Evolutionary conservation across 2,329 filamentous ascomycete species (phyloP).

Genomic region (Gnomoniopsis sp.): DNA sequence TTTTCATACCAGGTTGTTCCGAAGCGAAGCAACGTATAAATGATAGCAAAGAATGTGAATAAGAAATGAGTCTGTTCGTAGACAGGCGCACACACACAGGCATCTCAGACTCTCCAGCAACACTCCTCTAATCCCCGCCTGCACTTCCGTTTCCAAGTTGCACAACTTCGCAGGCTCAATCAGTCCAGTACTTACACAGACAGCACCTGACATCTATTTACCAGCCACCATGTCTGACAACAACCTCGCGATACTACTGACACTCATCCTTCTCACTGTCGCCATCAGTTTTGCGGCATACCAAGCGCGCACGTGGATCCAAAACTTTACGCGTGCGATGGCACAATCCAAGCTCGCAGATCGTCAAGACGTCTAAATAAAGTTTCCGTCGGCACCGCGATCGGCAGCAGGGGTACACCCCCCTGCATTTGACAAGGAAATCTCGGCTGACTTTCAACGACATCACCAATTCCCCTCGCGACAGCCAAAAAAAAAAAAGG

Average conservation of each 20-base stretch:
- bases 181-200: too few relatives aligned
- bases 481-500: neutral
- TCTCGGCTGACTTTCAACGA: neutral
- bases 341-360: constrained; percentile 19
- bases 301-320: constrained; percentile 22
- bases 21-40: too few relatives aligned
- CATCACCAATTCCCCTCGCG: neutral
- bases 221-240: constrained; percentile 9
- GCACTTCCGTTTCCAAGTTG: too few relatives aligned
- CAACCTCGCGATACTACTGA: constrained; percentile 27
- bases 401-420: constrained; percentile 2
- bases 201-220: too few relatives aligned
- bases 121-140: too few relatives aligned
- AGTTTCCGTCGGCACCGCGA: neutral
- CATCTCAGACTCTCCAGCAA: too few relatives aligned
- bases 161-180: too few relatives aligned
- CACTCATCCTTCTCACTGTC: constrained; percentile 25
- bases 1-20: too few relatives aligned
- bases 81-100: too few relatives aligned
- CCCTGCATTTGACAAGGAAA: neutral
- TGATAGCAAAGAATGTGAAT: too few relatives aligned
- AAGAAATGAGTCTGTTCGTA: too few relatives aligned
- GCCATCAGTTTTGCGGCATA: constrained; percentile 21
- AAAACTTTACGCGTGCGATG: constrained; percentile 24
- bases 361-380: neutral